phyloP scores from a whole-genome alignment of 306 rosid species.

The Psophocarpus tetragonolobus region DNA sequence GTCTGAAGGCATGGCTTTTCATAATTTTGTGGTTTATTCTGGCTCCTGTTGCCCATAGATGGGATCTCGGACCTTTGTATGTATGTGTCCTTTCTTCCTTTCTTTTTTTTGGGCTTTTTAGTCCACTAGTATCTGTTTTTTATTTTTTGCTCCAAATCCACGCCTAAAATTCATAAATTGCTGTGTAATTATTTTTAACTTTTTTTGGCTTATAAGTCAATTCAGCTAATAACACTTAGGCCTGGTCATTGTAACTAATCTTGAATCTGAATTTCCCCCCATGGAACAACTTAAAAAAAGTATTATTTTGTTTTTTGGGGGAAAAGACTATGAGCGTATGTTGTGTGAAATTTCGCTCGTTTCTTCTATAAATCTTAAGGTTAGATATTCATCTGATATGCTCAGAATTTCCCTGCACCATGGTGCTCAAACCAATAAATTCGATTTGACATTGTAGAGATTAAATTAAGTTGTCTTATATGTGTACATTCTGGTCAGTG shows the following conservation, averaged over 20 bases:
- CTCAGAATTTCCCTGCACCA: not conserved
- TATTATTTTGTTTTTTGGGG: not conserved
- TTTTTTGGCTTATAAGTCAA: constrained; percentile 21
- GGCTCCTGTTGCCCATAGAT: constrained; percentile 89
- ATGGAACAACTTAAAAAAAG: not conserved
- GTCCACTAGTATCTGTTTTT: not conserved
- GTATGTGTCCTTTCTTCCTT: constrained; percentile 51
- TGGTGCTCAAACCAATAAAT: not conserved
- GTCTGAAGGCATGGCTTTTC: constrained; percentile 75
- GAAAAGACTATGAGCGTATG: not conserved
- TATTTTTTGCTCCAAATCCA: not conserved
- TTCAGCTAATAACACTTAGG: constrained; percentile 11
- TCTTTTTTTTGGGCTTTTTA: not conserved
- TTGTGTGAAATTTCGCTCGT: not conserved
- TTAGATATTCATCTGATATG: constrained; percentile 6
- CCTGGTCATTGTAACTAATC: constrained; percentile 4
- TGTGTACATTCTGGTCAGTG: constrained; percentile 1
- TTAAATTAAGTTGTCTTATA: constrained; percentile 14
- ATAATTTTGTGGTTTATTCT: constrained; percentile 82
- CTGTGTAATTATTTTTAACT: constrained; percentile 17
- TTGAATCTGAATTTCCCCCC: not conserved
- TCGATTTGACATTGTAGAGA: constrained; percentile 17
- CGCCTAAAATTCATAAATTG: constrained; percentile 2
- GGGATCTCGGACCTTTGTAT: constrained; percentile 87
- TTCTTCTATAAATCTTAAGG: constrained; percentile 3